These are phyloP conservation scores for Brachypodium distachyon DNA, from an alignment of 202 grass and related monocot genomes.

Conservation along the genomic window DNA sequence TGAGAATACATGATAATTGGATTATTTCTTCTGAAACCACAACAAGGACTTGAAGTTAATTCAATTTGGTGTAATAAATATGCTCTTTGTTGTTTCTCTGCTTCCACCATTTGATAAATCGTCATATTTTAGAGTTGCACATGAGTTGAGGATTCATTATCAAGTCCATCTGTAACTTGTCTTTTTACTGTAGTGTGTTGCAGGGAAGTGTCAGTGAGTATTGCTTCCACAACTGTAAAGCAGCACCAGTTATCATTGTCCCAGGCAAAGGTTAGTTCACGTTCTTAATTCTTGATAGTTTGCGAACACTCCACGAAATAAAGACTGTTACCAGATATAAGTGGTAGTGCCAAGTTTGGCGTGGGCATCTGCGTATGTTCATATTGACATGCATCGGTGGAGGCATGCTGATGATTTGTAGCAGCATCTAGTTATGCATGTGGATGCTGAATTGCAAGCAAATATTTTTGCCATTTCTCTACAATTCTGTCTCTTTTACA, in stretches of 20 bases:
- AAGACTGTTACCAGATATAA: not conserved
- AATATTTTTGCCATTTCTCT: not conserved
- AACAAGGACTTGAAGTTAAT: not conserved
- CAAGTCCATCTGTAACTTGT: conserved; percentile 22
- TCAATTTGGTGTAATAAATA: conserved; percentile 2
- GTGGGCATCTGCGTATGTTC: not conserved
- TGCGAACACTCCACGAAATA: not conserved
- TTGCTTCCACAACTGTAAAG: conserved; percentile 93
- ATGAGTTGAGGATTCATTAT: conserved; percentile 23
- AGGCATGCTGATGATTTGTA: not conserved
- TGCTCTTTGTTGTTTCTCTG: conserved; percentile 5
- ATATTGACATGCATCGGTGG: not conserved
- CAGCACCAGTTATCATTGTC: conserved; percentile 77
- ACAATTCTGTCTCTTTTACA: not conserved
- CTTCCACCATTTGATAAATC: conserved; percentile 5
- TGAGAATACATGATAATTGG: conserved; percentile 3
- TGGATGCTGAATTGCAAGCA: not conserved
- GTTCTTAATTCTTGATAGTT: conserved; percentile 21
- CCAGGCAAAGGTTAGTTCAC: conserved; percentile 67
- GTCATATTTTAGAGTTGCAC: conserved; percentile 12
- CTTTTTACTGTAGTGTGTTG: conserved; percentile 56
- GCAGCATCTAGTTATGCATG: not conserved
- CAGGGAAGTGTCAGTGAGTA: conserved; percentile 85
- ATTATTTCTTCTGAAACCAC: conserved; percentile 8
- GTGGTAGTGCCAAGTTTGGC: not conserved